Conservation (phyloP, 2,329 filamentous ascomycete genomes). For the Grosmannia penicillata region DNA sequence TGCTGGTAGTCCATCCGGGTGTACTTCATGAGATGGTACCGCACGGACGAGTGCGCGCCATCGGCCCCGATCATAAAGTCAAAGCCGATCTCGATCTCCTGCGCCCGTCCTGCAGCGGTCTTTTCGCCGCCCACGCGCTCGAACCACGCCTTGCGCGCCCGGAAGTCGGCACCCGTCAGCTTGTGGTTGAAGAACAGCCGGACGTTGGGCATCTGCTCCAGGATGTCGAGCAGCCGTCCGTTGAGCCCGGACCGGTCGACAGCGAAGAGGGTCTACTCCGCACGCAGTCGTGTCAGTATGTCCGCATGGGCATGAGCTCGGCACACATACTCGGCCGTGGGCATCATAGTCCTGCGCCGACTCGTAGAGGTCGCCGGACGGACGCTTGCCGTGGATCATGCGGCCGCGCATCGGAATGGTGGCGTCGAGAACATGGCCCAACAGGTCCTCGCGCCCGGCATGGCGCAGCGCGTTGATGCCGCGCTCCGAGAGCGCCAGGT, state of each 20-base stretch:
- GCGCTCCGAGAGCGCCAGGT: constrained; percentile 83
- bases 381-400: constrained; percentile 74
- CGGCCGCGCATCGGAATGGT: constrained; percentile 90
- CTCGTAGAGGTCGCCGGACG: constrained; percentile 54
- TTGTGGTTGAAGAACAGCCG: constrained; percentile 89
- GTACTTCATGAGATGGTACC: constrained; percentile 94
- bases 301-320: not conserved
- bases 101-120: constrained; percentile 27
- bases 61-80: constrained; percentile 91
- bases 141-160: constrained; percentile 70
- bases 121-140: constrained; percentile 35
- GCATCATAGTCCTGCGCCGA: constrained; percentile 81
- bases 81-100: constrained; percentile 72
- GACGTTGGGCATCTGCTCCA: constrained; percentile 78
- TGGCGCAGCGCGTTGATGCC: constrained; percentile 78
- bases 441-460: constrained; percentile 49
- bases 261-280: constrained; percentile 69
- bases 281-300: not conserved
- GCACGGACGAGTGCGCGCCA: constrained; percentile 80
- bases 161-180: constrained; percentile 78
- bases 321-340: constrained; percentile 55
- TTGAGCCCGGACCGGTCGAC: constrained; percentile 78
- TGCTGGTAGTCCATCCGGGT: constrained; percentile 82
- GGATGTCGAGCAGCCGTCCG: constrained; percentile 64
- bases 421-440: constrained; percentile 58